Conservation (phyloP, 768 basidiomycete species). For the Xanthoconium purpureum region DNA sequence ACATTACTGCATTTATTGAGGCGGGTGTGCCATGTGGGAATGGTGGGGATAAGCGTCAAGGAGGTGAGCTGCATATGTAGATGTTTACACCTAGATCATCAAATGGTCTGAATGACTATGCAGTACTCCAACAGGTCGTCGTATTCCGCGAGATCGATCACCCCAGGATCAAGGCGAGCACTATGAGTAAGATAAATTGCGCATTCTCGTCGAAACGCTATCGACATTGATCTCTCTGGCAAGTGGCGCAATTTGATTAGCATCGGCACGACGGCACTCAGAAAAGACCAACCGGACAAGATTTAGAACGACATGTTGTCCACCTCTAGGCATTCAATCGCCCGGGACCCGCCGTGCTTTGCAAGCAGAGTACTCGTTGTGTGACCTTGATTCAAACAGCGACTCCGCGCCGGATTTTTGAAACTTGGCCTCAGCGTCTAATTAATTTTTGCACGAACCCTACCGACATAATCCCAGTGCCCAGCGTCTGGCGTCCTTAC, state of each 20-base stretch:
- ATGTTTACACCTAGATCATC: constrained; percentile 35
- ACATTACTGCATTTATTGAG: constrained; percentile 53
- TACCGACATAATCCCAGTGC: too few species aligned
- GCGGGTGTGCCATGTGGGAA: constrained; percentile 45
- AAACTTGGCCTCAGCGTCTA: constrained; percentile 30
- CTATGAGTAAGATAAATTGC: constrained; percentile 41
- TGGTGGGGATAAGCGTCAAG: constrained; percentile 49
- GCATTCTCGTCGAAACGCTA: too few species aligned
- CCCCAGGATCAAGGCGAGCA: constrained; percentile 45
- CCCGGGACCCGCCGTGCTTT: constrained; percentile 34
- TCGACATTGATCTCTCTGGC: not conserved
- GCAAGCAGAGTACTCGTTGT: constrained; percentile 40
- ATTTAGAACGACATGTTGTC: constrained; percentile 31
- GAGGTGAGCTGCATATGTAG: constrained; percentile 37
- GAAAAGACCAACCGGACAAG: constrained; percentile 38
- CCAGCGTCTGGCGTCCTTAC: too few species aligned
- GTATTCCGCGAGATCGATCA: constrained; percentile 25
- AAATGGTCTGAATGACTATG: constrained; percentile 39
- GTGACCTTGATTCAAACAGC: constrained; percentile 28
- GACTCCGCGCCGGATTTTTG: constrained; percentile 40
- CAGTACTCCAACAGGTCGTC: not conserved
- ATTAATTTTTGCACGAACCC: too few species aligned
- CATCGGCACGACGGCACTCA: constrained; percentile 43
- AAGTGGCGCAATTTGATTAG: constrained; percentile 45
- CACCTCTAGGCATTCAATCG: constrained; percentile 22